Percentiles rank a stretch among this genome's conserved stretches.
Conservation (phyloP, 1,284 basidiomycete species). For the Chalciporus sp. region DNA sequence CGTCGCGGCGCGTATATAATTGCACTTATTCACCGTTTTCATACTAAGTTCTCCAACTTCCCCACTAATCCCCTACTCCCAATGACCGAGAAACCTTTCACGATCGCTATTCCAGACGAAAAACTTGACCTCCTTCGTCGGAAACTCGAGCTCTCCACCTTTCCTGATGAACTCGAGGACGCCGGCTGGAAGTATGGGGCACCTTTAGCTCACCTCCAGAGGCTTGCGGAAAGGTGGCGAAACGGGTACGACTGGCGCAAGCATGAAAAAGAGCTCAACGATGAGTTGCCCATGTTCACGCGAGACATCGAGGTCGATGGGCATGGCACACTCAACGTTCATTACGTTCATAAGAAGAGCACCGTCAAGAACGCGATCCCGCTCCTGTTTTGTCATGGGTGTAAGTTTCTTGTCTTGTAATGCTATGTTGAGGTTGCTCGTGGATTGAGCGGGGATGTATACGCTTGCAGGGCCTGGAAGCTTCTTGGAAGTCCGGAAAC, state of each 20-base stretch:
- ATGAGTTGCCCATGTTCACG: constrained; percentile 46
- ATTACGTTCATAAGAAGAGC: constrained; percentile 47
- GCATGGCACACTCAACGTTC: constrained; percentile 42
- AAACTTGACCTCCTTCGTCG: constrained; percentile 31
- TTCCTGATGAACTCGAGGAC: constrained; percentile 47
- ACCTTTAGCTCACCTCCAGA: constrained; percentile 42
- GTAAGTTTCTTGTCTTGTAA: constrained; percentile 31
- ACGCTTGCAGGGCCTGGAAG: constrained; percentile 55
- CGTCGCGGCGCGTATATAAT: no score
- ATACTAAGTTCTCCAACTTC: no score
- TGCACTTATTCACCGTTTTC: no score
- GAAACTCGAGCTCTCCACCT: constrained; percentile 37
- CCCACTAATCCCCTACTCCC: no score
- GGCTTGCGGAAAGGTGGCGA: constrained; percentile 43
- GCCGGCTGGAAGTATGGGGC: constrained; percentile 42
- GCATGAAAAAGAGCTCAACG: constrained; percentile 43
- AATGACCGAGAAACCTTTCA: constrained; percentile 29
- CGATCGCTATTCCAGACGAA: constrained; percentile 35
- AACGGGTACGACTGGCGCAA: constrained; percentile 46
- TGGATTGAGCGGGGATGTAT: background rate
- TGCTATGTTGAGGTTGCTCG: background rate
- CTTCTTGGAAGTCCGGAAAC: constrained; percentile 57
- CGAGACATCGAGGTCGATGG: constrained; percentile 40
- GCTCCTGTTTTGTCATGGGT: constrained; percentile 50
- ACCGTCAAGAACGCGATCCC: constrained; percentile 41